Conservation (phyloP, 2,329 filamentous ascomycete species). For the Monosporascus sp. region DNA sequence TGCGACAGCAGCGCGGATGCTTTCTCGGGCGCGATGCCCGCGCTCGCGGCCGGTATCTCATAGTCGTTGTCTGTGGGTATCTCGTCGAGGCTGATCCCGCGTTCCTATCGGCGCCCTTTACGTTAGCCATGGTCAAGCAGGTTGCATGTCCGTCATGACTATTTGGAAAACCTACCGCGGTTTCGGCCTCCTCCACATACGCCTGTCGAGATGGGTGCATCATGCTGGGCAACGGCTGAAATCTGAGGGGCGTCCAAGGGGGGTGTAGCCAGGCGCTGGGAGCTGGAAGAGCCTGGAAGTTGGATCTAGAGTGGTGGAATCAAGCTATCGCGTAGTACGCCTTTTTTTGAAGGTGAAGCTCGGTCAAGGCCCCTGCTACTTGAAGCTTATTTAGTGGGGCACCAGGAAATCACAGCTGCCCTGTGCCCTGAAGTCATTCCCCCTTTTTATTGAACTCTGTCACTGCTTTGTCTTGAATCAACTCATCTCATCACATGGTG, state of each 20-base stretch:
- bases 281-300: neutral
- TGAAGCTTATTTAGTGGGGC: neutral
- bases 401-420: too few species aligned
- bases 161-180: slow-evolving; percentile 49
- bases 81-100: slow-evolving; percentile 31
- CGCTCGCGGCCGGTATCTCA: slow-evolving; percentile 60
- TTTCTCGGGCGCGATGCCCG: slow-evolving; percentile 70
- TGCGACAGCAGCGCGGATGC: slow-evolving; percentile 81
- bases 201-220: slow-evolving; percentile 89
- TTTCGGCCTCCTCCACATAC: slow-evolving; percentile 80
- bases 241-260: too few species aligned
- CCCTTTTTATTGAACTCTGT: too few species aligned
- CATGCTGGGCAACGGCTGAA: slow-evolving; percentile 35
- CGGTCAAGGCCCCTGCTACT: neutral
- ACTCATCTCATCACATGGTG: too few species aligned
- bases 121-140: neutral
- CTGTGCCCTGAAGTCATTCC: too few species aligned
- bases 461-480: too few species aligned
- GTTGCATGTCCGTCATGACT: neutral
- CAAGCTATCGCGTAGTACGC: neutral
- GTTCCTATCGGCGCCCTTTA: slow-evolving; percentile 15
- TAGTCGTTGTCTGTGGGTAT: slow-evolving; percentile 74
- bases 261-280: neutral
- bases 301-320: neutral
- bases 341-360: neutral